Conservation (phyloP, 2,329 filamentous ascomycete species). For the Clarireedia sp. region DNA sequence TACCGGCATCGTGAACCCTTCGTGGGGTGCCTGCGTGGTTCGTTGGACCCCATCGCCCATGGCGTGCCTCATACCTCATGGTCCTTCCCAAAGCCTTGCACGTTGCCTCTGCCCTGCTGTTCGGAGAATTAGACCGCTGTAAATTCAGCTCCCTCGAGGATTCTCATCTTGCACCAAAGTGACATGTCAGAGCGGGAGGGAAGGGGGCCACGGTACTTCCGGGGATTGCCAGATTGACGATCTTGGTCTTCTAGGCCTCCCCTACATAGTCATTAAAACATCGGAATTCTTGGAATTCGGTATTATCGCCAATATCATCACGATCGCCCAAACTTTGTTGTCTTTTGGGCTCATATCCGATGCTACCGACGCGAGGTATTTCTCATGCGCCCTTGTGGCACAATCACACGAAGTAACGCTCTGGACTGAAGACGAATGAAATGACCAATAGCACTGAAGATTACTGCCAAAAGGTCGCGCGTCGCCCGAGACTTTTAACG, state of each 20-base stretch:
- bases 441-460: conserved; percentile 9
- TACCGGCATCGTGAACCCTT: conserved; percentile 25
- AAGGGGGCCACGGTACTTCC: conserved; percentile 12
- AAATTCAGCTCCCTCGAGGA: conserved; percentile 21
- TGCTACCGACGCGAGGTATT: conserved; percentile 1
- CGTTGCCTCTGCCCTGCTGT: conserved; percentile 5
- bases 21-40: conserved; percentile 17
- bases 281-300: background rate
- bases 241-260: conserved; percentile 9
- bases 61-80: conserved; percentile 12
- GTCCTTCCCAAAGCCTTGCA: conserved; percentile 3
- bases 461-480: conserved; percentile 6
- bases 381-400: conserved; percentile 12
- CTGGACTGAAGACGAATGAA: background rate
- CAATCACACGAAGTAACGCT: conserved; percentile 6
- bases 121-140: conserved; percentile 22
- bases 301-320: background rate
- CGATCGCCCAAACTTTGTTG: background rate
- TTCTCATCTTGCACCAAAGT: conserved; percentile 17
- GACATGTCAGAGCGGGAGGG: conserved; percentile 18
- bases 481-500: conserved; percentile 11
- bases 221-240: conserved; percentile 18
- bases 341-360: conserved; percentile 4
- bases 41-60: conserved; percentile 13
- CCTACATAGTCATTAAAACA: background rate